Base-by-base conservation (phyloP, 2,329 filamentous ascomycete species). In the Colletotrichum sp. region DNA sequence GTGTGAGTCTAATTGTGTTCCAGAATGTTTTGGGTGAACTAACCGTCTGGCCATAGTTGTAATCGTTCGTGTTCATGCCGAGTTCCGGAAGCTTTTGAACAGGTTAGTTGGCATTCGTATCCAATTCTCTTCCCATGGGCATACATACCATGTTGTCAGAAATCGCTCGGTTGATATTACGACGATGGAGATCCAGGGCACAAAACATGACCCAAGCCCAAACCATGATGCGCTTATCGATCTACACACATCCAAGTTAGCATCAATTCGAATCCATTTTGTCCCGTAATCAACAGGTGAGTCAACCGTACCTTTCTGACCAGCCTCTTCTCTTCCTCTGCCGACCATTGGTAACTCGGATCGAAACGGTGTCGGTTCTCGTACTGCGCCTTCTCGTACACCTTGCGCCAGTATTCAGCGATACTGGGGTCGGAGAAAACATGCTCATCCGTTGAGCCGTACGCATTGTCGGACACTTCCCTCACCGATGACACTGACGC, bases 291-390 rank as follows among this genome's bases (percentile, higher is more conserved):
- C 30, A 26, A 5, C 16, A 64, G 21, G 24, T n/a, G 6, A 3
- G 18, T 49, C 30, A 16, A 16, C 4, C 32, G 28, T 77, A 88
- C 87, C 82, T 88, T 89, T 72, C 84, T 82, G 16, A 89, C 82
- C 6, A 90, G 80, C 69, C 82, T 85, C 77, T 84, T 85, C 81
- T 90, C 88, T 69, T 90, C 88, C 16, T 87, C 85, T 5, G 85
- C 83, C 0, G 86, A 86, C 88, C 88, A 90, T 57, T 76, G 49
- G 62, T 65, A 78, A 26, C 13, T 77, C 13, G 90, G 90, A 77
- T 93, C 91, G 79, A 91, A 93, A 15, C 91, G 88, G 80, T 93
- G 91, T 1, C 88, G 84, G 21, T 92, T 92, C 82, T 94, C 92
- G 78, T 93, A 93, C 0, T 82, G 77, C 2, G 90, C 89, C 8